Evolutionary conservation across 108 stramenopile genomes (phyloP), one percentile per base, ranked within the genome.

Genomic region (Cyclotella baltica): DNA sequence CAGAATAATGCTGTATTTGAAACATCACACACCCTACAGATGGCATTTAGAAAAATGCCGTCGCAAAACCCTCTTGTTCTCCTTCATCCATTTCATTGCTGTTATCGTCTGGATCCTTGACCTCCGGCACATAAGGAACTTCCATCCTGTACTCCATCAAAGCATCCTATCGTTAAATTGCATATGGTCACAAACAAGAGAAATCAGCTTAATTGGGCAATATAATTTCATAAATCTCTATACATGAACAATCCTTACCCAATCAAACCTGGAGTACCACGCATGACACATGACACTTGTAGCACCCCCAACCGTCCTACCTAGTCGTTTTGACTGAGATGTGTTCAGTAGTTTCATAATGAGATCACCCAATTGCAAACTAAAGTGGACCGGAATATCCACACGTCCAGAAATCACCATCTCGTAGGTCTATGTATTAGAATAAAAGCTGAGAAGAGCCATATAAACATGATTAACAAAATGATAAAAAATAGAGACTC

Each of bases 201-300:
- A 51, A 66, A 3, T 62, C 20, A 57, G 13, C n/a, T 34, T 35
- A 6, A 51, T 4, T 13, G 38, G 2, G 18, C 28, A 40, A 47
- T 25, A 71, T 25, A 29, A 71, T 23, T 33, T 22, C 33, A 23
- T 35, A 71, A n/a, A n/a, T n/a, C n/a, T n/a, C n/a, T n/a, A 27
- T 22, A 37, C 34, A 13, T n/a, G 52, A 38, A 38, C 1, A 22
- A 29, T 18, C 31, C 76, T 77, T 22, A 77, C 76, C 89, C 90
- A 93, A 69, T 92, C 85, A 33, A 92, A 95, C 33, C 88, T 83
- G 48, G 87, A 48, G 68, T 81, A 95, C 90, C 90, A 95, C 38
- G 87, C 86, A 80, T 95, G 93, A 67, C 87, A 87, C 85, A 92
- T 91, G n/a, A 95, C 87, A 40, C 85, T 88, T 13, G 73, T 90